Conservation (phyloP, 345 rosid species). For the Zanthoxylum bungeanum region DNA sequence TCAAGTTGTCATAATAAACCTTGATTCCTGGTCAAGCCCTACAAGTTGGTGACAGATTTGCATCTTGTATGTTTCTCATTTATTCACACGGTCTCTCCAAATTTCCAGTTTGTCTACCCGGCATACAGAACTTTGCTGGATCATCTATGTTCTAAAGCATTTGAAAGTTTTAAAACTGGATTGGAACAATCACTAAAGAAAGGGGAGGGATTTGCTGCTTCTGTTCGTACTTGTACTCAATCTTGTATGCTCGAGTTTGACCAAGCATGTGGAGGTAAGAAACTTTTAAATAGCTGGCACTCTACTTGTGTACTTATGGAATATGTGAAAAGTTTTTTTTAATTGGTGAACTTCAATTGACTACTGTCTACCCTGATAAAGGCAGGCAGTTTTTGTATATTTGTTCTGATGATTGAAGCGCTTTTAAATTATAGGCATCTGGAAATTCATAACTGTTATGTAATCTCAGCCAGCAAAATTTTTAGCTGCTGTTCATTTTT, state of each 20-base stretch:
- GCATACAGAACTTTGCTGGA: slow-evolving; percentile 51
- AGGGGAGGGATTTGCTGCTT: slow-evolving; percentile 66
- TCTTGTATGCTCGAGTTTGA: slow-evolving; percentile 62
- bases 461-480: neutral
- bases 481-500: neutral
- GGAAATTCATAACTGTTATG: neutral
- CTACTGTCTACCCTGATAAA: neutral
- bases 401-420: neutral
- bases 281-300: neutral
- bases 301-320: neutral
- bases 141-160: slow-evolving; percentile 52
- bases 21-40: neutral
- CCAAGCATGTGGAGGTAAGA: slow-evolving; percentile 59
- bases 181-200: slow-evolving; percentile 46
- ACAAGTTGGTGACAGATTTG: neutral
- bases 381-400: neutral
- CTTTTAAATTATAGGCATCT: neutral
- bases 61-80: neutral
- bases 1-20: neutral
- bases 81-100: slow-evolving; percentile 3
- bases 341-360: neutral
- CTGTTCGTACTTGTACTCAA: slow-evolving; percentile 41
- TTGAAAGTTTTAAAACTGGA: slow-evolving; percentile 46
- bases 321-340: neutral
- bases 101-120: slow-evolving; percentile 49